Conservation (phyloP, 2,329 filamentous ascomycete species). For the Gliomastix tumulicola region DNA sequence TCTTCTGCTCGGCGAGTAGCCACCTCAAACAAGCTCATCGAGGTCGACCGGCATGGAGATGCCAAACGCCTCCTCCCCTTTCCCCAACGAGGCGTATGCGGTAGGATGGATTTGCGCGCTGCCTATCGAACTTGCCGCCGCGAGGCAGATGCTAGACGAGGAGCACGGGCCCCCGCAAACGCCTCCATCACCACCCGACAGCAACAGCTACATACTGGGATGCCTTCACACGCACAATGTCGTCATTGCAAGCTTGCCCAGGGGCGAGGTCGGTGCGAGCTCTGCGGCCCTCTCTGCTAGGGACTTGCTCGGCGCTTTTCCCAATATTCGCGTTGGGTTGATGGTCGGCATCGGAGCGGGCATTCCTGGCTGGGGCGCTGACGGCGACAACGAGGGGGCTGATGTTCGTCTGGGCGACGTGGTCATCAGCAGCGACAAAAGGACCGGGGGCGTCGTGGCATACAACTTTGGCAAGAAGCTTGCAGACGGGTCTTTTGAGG, state of each 20-base stretch:
- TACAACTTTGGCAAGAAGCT: constrained; percentile 3
- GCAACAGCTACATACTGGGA: constrained; percentile 16
- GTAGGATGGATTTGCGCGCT: constrained; percentile 17
- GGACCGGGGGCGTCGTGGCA: constrained; percentile 6
- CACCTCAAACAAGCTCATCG: no score
- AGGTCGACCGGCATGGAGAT: not conserved
- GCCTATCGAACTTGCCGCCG: constrained; percentile 13
- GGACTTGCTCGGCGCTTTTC: constrained; percentile 23
- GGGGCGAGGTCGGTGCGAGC: constrained; percentile 14
- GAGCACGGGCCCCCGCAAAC: constrained; percentile 4
- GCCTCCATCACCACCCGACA: constrained; percentile 6
- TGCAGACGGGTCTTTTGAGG: constrained; percentile 1
- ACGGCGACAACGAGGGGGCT: constrained; percentile 1
- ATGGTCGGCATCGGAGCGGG: constrained; percentile 14
- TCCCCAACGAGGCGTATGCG: not conserved
- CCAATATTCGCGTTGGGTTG: constrained; percentile 13
- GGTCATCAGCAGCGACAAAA: constrained; percentile 15
- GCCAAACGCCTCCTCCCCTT: not conserved
- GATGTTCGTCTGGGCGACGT: constrained; percentile 30
- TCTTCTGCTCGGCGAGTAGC: no score
- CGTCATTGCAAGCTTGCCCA: constrained; percentile 20
- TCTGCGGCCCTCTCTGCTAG: constrained; percentile 19
- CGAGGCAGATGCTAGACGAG: constrained; percentile 15
- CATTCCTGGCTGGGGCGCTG: constrained; percentile 4
- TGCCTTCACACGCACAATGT: constrained; percentile 18